Base-by-base conservation (phyloP, 371 early-diverging fungal species). In the Choanephora cucurbitarum region DNA sequence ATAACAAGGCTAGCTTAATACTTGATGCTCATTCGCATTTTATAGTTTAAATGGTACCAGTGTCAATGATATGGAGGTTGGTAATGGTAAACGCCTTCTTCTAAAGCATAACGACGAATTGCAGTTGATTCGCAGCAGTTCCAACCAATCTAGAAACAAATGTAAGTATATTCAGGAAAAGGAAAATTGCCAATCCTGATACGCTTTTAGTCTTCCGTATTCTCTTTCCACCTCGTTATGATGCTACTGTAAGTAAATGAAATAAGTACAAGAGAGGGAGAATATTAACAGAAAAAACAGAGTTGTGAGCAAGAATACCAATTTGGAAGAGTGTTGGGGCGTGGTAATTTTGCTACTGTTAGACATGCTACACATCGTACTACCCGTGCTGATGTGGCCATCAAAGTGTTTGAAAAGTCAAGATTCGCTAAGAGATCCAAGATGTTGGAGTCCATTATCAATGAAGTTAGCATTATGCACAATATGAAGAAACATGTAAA, bases 21-120 rank as follows among this genome's bases (percentile, higher is more conserved):
- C 18, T 37, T 22, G 44, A 14, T 34, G 28, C 9, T 14, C 17
- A 11, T 50, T 14, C 17, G 2, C 32, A 24, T 22, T 34, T 14
- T n/a, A 28, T 51, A 90, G 91, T 69, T 77, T 83, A 9, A 91
- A 93, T 60, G 93, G 93, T 19, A 91, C 90, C 0, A 90, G 62
- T 57, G 82, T 91, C 32, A 90, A 89, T 66, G 86, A 82, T 11
- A 49, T 52, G 24, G 58, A 67, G 11, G 67, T 91, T n/a, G 73
- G 68, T 0, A 64, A 69, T 8, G 51, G 52, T 17, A 55, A 77
- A 44, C 75, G 85, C 8, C 58, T 77, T 6, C 61, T 84, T 56
- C 76, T 92, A 34, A 69, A 67, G 21, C 60, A 83, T 45, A 85
- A 82, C 18, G 91, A 93, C 60, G 62, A 71, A 39, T 84, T 93